phyloP scores from a whole-genome alignment of 1,284 basidiomycete genomes.

The Puccinia polysora region DNA sequence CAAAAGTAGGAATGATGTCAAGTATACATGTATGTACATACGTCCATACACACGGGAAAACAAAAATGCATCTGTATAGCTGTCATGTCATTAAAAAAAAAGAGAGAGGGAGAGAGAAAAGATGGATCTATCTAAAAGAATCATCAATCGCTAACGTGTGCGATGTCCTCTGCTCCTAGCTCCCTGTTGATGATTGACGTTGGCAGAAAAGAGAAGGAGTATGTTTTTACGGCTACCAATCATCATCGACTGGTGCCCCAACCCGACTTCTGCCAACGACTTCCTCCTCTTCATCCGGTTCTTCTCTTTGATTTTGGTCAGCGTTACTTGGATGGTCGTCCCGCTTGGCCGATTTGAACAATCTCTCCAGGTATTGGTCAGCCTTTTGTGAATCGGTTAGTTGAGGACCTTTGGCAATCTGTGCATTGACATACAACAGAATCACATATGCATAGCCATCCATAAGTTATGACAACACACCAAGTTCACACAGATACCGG shows the following conservation, averaged over 20 bases:
- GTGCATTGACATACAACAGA: not conserved
- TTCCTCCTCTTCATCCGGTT: conserved; percentile 22
- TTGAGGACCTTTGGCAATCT: conserved; percentile 29
- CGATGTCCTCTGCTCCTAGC: not conserved
- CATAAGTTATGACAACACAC: no score
- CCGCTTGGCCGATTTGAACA: conserved; percentile 37
- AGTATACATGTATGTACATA: no score
- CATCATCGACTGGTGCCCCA: conserved; percentile 31
- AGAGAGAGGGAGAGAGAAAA: not conserved
- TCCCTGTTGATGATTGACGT: not conserved
- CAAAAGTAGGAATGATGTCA: no score
- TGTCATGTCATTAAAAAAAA: no score
- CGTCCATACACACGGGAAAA: no score
- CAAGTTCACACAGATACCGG: not conserved
- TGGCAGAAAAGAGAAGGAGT: not conserved
- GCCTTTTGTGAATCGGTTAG: conserved; percentile 35
- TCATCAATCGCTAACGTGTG: not conserved
- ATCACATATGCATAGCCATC: not conserved
- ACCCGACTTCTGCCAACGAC: conserved; percentile 26
- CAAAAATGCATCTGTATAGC: no score
- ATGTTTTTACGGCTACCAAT: conserved; percentile 1
- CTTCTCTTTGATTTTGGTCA: not conserved
- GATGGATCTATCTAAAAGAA: not conserved
- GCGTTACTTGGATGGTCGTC: not conserved
- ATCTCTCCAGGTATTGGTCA: conserved; percentile 28